Percentiles rank a stretch among this genome's conserved stretches.
Evolutionary conservation across 495 filamentous ascomycete species (phyloP).

Genomic region (Halenospora varia): DNA sequence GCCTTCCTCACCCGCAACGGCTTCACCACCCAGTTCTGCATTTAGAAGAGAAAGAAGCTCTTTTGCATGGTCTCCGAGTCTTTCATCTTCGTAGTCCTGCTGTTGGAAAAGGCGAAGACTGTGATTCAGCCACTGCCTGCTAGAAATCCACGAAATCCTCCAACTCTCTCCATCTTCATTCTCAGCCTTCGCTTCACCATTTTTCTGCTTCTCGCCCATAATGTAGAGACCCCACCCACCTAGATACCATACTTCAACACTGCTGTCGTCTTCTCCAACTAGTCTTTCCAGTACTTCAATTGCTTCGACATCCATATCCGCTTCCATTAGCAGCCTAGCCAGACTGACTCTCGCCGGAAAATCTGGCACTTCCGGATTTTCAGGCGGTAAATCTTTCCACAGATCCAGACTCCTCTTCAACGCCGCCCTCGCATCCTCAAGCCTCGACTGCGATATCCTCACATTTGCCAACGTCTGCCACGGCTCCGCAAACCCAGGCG

Average conservation of each 20-base stretch:
- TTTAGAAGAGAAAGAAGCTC: conserved; percentile 56
- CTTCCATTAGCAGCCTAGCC: conserved; percentile 83
- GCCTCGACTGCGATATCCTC: conserved; percentile 77
- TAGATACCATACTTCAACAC: conserved; percentile 95
- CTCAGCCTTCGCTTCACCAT: conserved; percentile 31
- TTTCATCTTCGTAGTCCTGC: conserved; percentile 70
- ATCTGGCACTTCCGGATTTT: conserved; percentile 58
- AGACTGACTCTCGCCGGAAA: conserved; percentile 82
- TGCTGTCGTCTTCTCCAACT: conserved; percentile 81
- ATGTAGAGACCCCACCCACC: conserved; percentile 89
- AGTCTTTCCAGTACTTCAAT: conserved; percentile 80
- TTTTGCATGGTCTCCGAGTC: conserved; percentile 59
- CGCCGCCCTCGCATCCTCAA: conserved; percentile 74
- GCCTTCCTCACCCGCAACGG: conserved; percentile 37
- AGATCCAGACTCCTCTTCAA: conserved; percentile 68
- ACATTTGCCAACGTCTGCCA: conserved; percentile 93
- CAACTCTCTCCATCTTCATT: conserved; percentile 31
- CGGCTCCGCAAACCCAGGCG: conserved; percentile 71
- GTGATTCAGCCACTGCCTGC: conserved; percentile 57
- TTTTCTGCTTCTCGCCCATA: conserved; percentile 58
- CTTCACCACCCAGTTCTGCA: conserved; percentile 48
- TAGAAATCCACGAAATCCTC: conserved; percentile 48
- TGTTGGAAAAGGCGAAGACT: conserved; percentile 54
- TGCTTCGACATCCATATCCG: conserved; percentile 77
- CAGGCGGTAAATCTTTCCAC: conserved; percentile 73